A percentile compares a stretch with the other conserved stretches of the same genome.
Evolutionary conservation across 768 basidiomycete genomes (phyloP).

Genomic region (Collybia mongolica): DNA sequence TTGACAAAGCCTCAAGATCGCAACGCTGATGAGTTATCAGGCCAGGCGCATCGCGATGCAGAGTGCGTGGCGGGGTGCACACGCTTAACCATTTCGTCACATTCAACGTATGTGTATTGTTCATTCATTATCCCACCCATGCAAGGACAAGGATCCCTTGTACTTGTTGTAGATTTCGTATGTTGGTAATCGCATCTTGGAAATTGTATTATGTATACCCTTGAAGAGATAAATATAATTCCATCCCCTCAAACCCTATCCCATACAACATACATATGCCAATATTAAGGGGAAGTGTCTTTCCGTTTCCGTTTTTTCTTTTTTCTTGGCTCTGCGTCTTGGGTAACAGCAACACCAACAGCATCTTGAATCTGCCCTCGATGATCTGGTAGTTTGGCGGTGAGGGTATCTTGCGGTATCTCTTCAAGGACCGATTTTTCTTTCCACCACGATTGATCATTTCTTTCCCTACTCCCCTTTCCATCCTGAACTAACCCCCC

Average conservation of each 20-base stretch:
- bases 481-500: conserved; percentile 1
- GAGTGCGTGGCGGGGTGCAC: conserved; percentile 80
- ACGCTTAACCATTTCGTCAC: conserved; percentile 36
- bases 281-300: neutral
- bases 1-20: neutral
- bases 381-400: no score
- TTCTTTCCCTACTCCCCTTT: conserved; percentile 7
- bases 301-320: conserved; percentile 14
- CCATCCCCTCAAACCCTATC: neutral
- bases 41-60: conserved; percentile 86
- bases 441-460: neutral
- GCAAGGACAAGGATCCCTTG: conserved; percentile 5
- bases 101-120: conserved; percentile 1
- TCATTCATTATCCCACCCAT: conserved; percentile 13
- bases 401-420: neutral
- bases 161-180: conserved; percentile 14
- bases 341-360: neutral
- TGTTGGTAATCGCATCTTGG: conserved; percentile 12
- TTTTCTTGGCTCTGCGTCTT: conserved; percentile 4
- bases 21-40: conserved; percentile 31
- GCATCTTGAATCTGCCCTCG: neutral
- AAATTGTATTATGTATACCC: conserved; percentile 7
- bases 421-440: neutral
- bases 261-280: neutral
- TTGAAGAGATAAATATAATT: conserved; percentile 2